These are phyloP conservation scores for Spencermartinsiella europaea DNA, from an alignment of 805 yeast species.

Conservation along the genomic window DNA sequence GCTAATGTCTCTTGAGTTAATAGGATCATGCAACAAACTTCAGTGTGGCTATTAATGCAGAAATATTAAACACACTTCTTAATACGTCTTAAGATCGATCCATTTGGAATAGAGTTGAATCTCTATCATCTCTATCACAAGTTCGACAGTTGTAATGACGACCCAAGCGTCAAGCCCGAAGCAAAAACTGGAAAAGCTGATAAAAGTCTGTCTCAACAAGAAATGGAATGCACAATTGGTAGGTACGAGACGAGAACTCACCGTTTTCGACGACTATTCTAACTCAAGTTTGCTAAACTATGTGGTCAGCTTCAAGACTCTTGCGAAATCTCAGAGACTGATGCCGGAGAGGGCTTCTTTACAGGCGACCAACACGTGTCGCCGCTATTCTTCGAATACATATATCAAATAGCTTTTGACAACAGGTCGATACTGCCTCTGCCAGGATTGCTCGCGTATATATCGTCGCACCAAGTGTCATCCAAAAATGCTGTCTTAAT, in stretches of 20 bases:
- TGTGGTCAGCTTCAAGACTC: slow-evolving; percentile 29
- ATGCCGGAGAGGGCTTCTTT: slow-evolving; percentile 9
- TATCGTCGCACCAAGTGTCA: slow-evolving; percentile 6
- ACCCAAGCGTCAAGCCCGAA: slow-evolving; percentile 9
- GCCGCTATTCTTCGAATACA: slow-evolving; percentile 28
- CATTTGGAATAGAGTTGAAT: too few relatives aligned
- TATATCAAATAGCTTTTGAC: slow-evolving; percentile 22
- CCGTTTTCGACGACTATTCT: slow-evolving; percentile 2
- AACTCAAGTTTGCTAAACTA: slow-evolving; percentile 23
- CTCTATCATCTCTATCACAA: too few relatives aligned
- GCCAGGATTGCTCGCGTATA: slow-evolving; percentile 16
- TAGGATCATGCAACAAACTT: too few relatives aligned
- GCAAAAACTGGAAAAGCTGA: slow-evolving; percentile 20
- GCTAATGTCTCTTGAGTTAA: too few relatives aligned
- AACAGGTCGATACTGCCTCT: slow-evolving; percentile 21
- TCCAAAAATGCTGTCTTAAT: slow-evolving; percentile 1
- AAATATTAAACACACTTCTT: too few relatives aligned
- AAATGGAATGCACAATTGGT: slow-evolving; percentile 18
- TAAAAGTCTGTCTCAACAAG: slow-evolving; percentile 15
- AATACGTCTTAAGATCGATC: too few relatives aligned
- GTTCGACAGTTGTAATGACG: too few relatives aligned
- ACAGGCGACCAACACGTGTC: slow-evolving; percentile 5
- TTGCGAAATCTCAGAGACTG: slow-evolving; percentile 4
- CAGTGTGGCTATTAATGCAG: too few relatives aligned
- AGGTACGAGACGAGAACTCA: slow-evolving; percentile 9